phyloP scores from a whole-genome alignment of 805 yeast species.

The Metschnikowia amazonensis region DNA sequence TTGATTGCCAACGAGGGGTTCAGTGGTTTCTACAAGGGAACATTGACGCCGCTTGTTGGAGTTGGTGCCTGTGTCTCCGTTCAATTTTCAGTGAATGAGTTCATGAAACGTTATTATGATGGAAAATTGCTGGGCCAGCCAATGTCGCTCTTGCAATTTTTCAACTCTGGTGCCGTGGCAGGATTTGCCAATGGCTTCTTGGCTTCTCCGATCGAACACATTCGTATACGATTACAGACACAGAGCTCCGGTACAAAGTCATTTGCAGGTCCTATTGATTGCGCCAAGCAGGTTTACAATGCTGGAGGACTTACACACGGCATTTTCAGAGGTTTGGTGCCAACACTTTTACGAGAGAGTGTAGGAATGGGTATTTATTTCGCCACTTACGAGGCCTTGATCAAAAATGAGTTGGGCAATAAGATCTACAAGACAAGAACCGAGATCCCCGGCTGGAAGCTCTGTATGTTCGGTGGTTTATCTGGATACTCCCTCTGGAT shows the following conservation, averaged over 20 bases:
- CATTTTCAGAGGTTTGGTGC: slow-evolving; percentile 74
- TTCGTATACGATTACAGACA: slow-evolving; percentile 90
- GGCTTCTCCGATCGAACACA: slow-evolving; percentile 93
- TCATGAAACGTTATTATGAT: slow-evolving; percentile 77
- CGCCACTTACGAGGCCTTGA: slow-evolving; percentile 84
- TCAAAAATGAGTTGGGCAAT: slow-evolving; percentile 57
- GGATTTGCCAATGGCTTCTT: slow-evolving; percentile 86
- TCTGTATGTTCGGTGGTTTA: slow-evolving; percentile 83
- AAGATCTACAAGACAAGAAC: slow-evolving; percentile 45
- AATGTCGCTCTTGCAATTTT: slow-evolving; percentile 63
- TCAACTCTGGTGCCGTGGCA: slow-evolving; percentile 83
- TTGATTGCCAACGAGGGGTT: slow-evolving; percentile 49
- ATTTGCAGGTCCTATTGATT: slow-evolving; percentile 72
- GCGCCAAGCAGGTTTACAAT: slow-evolving; percentile 53
- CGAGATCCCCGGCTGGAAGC: slow-evolving; percentile 84
- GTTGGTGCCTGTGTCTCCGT: slow-evolving; percentile 97
- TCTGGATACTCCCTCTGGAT: slow-evolving; percentile 93
- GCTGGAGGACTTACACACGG: slow-evolving; percentile 53
- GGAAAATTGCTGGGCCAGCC: slow-evolving; percentile 41
- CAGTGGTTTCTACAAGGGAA: slow-evolving; percentile 43
- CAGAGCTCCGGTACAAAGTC: slow-evolving; percentile 55
- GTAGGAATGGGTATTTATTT: slow-evolving; percentile 89
- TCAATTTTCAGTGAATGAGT: slow-evolving; percentile 93
- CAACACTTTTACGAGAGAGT: slow-evolving; percentile 80
- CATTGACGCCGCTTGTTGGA: slow-evolving; percentile 44